A percentile compares a stretch with the other conserved stretches of the same genome.
Conservation (phyloP, 768 basidiomycete genomes). For the Coprinopsis marcescibilis region DNA sequence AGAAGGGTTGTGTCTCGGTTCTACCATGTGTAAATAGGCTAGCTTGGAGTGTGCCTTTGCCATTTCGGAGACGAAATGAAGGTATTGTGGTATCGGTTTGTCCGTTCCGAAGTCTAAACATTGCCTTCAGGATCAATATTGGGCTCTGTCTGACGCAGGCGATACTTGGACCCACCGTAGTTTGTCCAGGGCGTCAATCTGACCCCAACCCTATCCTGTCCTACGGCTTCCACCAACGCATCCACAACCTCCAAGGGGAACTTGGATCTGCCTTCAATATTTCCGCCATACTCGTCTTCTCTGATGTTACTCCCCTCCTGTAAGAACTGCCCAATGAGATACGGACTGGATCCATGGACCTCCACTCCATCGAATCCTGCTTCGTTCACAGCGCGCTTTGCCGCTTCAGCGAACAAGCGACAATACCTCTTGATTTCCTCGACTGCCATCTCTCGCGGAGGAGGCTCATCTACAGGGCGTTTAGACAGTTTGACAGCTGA, state of each 20-base stretch:
- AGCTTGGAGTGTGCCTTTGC: constrained; percentile 32
- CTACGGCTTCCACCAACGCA: constrained; percentile 46
- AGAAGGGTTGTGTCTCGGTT: not conserved
- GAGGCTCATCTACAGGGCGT: constrained; percentile 8
- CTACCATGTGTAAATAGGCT: constrained; percentile 49
- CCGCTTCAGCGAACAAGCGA: constrained; percentile 24
- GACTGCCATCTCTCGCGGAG: constrained; percentile 36
- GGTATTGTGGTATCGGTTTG: constrained; percentile 51
- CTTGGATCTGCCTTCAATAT: constrained; percentile 50
- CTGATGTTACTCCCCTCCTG: constrained; percentile 53
- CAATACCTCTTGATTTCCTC: constrained; percentile 45
- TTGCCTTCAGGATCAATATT: no score
- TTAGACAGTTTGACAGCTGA: constrained; percentile 20
- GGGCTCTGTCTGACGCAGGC: no score
- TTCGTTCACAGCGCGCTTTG: constrained; percentile 38
- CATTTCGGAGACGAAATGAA: constrained; percentile 40
- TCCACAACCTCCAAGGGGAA: constrained; percentile 53
- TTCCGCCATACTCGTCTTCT: constrained; percentile 65
- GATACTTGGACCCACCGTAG: no score
- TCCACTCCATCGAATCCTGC: constrained; percentile 65
- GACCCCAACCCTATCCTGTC: constrained; percentile 47
- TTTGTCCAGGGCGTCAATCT: constrained; percentile 54
- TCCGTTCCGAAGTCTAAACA: no score
- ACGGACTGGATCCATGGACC: constrained; percentile 35
- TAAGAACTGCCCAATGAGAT: constrained; percentile 52